Conservation (phyloP, 176 grass and related monocot genomes). For the Chrysopogon serrulatus region DNA sequence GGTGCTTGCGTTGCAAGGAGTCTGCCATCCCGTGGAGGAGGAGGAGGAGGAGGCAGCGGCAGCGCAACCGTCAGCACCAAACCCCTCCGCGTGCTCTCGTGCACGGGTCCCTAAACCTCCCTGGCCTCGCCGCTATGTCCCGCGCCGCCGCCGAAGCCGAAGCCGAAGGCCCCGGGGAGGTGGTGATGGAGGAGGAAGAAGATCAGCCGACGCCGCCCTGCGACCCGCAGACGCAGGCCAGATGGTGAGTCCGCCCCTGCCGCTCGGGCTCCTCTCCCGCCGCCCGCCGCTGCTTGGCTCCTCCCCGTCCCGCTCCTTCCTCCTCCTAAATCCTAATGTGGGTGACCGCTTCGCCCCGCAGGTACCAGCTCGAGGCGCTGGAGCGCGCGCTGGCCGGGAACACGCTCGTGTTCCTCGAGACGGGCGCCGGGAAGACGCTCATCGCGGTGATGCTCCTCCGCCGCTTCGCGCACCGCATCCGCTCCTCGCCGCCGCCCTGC, state of each 20-base stretch:
- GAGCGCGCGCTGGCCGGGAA: conserved; percentile 66
- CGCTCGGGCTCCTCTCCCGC: too few relatives aligned
- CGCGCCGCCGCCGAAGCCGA: not conserved
- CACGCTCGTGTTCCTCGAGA: conserved; percentile 70
- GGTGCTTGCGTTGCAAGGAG: too few relatives aligned
- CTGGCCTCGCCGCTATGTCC: not conserved
- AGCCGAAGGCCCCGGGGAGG: not conserved
- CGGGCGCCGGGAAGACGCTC: conserved; percentile 78
- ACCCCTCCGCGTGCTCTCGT: not conserved
- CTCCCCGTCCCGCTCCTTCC: not conserved
- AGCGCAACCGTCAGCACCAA: not conserved
- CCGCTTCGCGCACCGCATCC: conserved; percentile 53
- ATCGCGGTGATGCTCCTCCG: conserved; percentile 79
- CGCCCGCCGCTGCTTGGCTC: not conserved
- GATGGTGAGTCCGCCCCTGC: conserved; percentile 33
- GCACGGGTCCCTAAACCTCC: not conserved
- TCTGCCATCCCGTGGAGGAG: too few relatives aligned
- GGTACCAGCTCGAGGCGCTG: conserved; percentile 88
- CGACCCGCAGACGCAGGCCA: conserved; percentile 14
- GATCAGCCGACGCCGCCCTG: not conserved
- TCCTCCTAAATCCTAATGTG: not conserved
- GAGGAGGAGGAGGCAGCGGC: too few relatives aligned
- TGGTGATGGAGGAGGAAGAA: not conserved
- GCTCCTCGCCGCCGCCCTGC: conserved; percentile 4
- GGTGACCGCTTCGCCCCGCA: not conserved